These are phyloP conservation scores for Malassezia caprae DNA, from an alignment of 1,284 basidiomycete genomes.

Conservation along the genomic window DNA sequence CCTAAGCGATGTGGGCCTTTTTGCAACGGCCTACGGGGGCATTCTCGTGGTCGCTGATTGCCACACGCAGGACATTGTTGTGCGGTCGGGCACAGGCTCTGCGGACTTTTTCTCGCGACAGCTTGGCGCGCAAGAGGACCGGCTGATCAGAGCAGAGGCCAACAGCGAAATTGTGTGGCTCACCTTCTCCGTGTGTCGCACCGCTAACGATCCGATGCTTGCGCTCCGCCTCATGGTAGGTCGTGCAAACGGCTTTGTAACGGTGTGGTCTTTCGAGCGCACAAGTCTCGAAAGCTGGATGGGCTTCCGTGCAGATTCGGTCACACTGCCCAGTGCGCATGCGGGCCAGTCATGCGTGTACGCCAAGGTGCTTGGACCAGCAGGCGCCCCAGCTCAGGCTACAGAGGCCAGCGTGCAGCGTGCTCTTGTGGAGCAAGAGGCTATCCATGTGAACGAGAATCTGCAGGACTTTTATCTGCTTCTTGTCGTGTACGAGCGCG, in stretches of 20 bases:
- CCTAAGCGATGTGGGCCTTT: slow-evolving; percentile 33
- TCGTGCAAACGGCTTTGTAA: slow-evolving; percentile 27
- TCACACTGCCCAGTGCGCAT: not conserved
- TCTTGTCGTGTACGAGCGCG: slow-evolving; percentile 4
- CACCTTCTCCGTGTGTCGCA: slow-evolving; percentile 30
- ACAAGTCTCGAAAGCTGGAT: slow-evolving; percentile 31
- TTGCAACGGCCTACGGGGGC: slow-evolving; percentile 32
- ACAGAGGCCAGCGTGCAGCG: slow-evolving; percentile 6
- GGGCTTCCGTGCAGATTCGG: slow-evolving; percentile 9
- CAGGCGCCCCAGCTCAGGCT: slow-evolving; percentile 12
- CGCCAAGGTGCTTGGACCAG: slow-evolving; percentile 26
- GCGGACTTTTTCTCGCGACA: slow-evolving; percentile 10
- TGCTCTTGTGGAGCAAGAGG: slow-evolving; percentile 10
- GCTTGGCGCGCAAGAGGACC: slow-evolving; percentile 16
- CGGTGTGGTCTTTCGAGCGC: slow-evolving; percentile 35
- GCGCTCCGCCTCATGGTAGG: slow-evolving; percentile 33
- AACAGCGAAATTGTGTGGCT: slow-evolving; percentile 27
- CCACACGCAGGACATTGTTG: slow-evolving; percentile 30
- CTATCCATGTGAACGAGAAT: not conserved
- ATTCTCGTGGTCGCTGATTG: slow-evolving; percentile 38
- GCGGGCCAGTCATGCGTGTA: not conserved
- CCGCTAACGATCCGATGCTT: slow-evolving; percentile 24
- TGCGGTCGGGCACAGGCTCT: slow-evolving; percentile 35
- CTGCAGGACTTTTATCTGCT: slow-evolving; percentile 11
- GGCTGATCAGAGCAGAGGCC: slow-evolving; percentile 29